These are phyloP conservation scores for Mycocentrospora acerina DNA, from an alignment of 2,329 filamentous ascomycete genomes.

Conservation along the genomic window DNA sequence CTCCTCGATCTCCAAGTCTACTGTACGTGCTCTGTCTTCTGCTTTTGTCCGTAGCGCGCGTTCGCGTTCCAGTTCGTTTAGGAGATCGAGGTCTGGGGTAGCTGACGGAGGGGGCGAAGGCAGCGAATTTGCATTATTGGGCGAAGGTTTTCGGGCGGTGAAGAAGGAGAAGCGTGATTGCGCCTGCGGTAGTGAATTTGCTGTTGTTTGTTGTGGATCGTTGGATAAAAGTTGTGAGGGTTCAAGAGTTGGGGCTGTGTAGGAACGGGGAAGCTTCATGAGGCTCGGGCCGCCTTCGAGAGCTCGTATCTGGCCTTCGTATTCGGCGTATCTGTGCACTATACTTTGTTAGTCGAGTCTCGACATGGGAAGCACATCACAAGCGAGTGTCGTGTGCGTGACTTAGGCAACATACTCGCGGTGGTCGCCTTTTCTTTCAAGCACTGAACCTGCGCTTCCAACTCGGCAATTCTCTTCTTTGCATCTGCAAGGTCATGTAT, in stretches of 20 bases:
- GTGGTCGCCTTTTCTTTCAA: constrained; percentile 72
- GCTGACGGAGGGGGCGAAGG: constrained; percentile 17
- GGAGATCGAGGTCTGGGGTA: constrained; percentile 51
- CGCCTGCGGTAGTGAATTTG: constrained; percentile 27
- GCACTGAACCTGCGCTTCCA: constrained; percentile 69
- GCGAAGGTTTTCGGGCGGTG: constrained; percentile 42
- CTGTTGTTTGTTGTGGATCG: constrained; percentile 31
- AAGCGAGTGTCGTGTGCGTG: neutral
- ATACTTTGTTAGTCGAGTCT: constrained; percentile 3
- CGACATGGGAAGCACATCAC: neutral
- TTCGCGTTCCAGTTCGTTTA: constrained; percentile 66
- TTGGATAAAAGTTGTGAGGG: constrained; percentile 25
- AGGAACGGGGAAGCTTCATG: constrained; percentile 18
- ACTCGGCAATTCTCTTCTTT: constrained; percentile 48
- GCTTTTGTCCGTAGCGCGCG: constrained; percentile 67
- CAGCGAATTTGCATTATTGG: constrained; percentile 35
- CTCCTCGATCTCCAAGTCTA: constrained; percentile 75
- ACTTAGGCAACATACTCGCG: constrained; percentile 48
- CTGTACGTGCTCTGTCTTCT: constrained; percentile 66
- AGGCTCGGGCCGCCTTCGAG: constrained; percentile 40
- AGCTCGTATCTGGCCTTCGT: constrained; percentile 72
- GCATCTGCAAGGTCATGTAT: constrained; percentile 18
- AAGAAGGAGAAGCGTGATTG: constrained; percentile 48
- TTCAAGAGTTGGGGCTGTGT: constrained; percentile 22
- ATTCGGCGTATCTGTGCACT: constrained; percentile 67